Base-by-base conservation (phyloP, 345 rosid genomes). In the Rhodomyrtus tomentosa region DNA sequence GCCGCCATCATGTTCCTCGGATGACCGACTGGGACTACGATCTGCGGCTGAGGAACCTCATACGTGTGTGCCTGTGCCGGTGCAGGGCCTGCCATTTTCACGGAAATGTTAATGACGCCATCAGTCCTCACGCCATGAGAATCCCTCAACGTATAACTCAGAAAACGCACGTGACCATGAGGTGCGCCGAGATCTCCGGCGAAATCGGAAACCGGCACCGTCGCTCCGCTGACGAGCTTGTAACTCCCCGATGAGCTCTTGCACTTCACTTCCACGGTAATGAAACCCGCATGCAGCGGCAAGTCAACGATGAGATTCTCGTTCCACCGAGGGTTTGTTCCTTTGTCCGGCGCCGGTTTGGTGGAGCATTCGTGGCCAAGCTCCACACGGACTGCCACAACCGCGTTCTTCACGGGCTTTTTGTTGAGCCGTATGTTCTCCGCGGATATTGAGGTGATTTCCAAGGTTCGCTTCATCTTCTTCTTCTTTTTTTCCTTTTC, bases 111-210 rank as follows among this genome's bases (percentile, higher is more conserved):
- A 0, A 96, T 59, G 50, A 96, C 90, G 2, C 98, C 96, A 8
- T 92, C 76, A 1, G 76, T 89, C 88, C 83, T 91, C 4, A 86
- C 83, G 42, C 95, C 90, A 22, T 58, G 85, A 1, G 76, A 62
- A 51, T 96, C 93, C 80, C 92, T 88, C 51, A 96, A 86, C 80
- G 97, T 88, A 49, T 95, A 94, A 85, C 98, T 95, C 92, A 95
- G 88, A 55, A 95, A 90, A 10, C 91, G 95, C 42, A 93, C 85
- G 85, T 88, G 86, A 27, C 88, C 91, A 27, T 73, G 90, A 3
- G 93, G 96, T 3, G 88, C 52, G 45, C 45, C 76, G 49, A 86
- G 90, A 7, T 91, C 95, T 36, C 92, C 95, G 1, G 90, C 22
- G 48, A 95, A 91, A 87, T 95, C 98, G 0, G 93, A 87, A 42